phyloP scores from a whole-genome alignment of 345 rosid genomes.

The Salix exigua region DNA sequence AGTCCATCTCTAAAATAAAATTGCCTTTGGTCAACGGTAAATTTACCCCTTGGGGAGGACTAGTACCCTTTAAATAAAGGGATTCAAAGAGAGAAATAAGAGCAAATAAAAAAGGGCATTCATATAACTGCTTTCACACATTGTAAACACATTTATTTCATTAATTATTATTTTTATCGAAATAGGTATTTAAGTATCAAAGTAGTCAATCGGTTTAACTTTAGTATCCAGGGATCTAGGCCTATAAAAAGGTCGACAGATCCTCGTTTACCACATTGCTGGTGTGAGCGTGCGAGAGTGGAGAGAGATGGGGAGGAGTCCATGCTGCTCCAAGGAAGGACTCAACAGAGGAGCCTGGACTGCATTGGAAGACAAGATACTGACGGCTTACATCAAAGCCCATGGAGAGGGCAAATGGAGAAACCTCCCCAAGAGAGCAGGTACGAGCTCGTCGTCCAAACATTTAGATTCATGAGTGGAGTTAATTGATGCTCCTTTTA shows the following conservation, averaged over 20 bases:
- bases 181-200: too few relatives aligned
- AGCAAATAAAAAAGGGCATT: too few relatives aligned
- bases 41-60: too few relatives aligned
- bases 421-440: slow-evolving; percentile 58
- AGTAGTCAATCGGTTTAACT: too few relatives aligned
- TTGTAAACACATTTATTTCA: too few relatives aligned
- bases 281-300: background rate
- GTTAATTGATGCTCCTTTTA: background rate
- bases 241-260: background rate
- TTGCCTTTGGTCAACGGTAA: too few relatives aligned
- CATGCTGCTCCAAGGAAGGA: slow-evolving; percentile 60
- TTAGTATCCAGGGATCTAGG: background rate
- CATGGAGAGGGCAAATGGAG: slow-evolving; percentile 68
- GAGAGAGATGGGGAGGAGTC: slow-evolving; percentile 53
- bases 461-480: background rate
- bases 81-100: too few relatives aligned
- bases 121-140: too few relatives aligned
- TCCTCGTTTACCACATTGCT: background rate
- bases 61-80: too few relatives aligned
- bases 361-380: slow-evolving; percentile 47
- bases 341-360: slow-evolving; percentile 63
- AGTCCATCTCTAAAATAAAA: too few relatives aligned
- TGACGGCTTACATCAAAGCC: slow-evolving; percentile 39
- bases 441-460: slow-evolving; percentile 10
- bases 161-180: too few relatives aligned